Conservation (phyloP, 2,329 filamentous ascomycete species). For the Trichoderma cornu-damae region DNA sequence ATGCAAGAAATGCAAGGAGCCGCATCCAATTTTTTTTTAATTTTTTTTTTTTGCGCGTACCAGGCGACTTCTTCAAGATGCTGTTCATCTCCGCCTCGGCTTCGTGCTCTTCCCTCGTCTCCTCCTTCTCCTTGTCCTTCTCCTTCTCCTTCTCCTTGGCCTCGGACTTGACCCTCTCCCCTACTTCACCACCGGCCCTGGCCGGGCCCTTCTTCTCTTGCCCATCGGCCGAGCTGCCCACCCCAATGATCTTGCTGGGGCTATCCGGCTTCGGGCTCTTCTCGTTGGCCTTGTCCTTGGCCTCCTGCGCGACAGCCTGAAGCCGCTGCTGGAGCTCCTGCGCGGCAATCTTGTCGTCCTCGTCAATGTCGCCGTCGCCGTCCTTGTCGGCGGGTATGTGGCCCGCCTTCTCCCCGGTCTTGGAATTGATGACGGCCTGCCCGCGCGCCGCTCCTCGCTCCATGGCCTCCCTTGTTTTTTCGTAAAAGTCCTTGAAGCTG, state of each 20-base stretch:
- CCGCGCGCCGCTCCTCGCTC: conserved; percentile 33
- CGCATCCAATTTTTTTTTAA: too few species aligned
- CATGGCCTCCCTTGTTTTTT: conserved; percentile 54
- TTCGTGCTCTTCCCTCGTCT: conserved; percentile 56
- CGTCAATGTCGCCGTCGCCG: conserved; percentile 51
- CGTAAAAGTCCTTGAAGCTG: conserved; percentile 51
- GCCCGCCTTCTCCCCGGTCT: conserved; percentile 36
- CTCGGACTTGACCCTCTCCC: conserved; percentile 57
- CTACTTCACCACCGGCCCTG: conserved; percentile 48
- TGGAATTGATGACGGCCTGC: conserved; percentile 39
- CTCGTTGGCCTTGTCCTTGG: conserved; percentile 62
- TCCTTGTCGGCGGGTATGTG: conserved; percentile 45
- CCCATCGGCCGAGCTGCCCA: conserved; percentile 52
- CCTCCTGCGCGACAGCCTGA: conserved; percentile 62
- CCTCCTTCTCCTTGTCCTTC: conserved; percentile 45
- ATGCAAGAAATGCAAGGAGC: too few species aligned
- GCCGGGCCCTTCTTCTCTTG: conserved; percentile 38
- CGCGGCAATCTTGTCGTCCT: conserved; percentile 50
- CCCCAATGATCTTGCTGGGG: conserved; percentile 53
- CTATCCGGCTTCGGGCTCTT: conserved; percentile 59
- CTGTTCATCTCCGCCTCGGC: conserved; percentile 66
- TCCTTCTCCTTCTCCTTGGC: conserved; percentile 53
- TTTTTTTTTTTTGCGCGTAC: too few species aligned
- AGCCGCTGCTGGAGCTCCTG: conserved; percentile 55
- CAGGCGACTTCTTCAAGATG: conserved; percentile 79